These are phyloP conservation scores for Acer negundo DNA, from an alignment of 345 rosid species.

Conservation along the genomic window DNA sequence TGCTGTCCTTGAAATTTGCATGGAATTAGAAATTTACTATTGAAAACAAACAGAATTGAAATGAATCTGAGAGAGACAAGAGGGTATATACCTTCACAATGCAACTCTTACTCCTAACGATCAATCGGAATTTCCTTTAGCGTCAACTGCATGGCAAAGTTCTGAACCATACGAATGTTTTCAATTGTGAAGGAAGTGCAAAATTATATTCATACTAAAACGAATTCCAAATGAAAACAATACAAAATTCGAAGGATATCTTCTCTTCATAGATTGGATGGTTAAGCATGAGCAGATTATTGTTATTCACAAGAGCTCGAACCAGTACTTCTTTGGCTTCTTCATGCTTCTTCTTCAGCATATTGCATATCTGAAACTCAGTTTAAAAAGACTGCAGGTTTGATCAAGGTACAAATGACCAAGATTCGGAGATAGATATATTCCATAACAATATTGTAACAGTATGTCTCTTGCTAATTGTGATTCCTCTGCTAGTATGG, in stretches of 20 bases:
- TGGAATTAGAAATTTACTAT: neutral
- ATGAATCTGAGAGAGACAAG: neutral
- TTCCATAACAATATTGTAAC: neutral
- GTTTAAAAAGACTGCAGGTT: neutral
- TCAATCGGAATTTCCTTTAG: slow-evolving; percentile 33
- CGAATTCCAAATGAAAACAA: neutral
- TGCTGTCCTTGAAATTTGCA: slow-evolving; percentile 6
- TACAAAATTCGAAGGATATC: slow-evolving; percentile 64
- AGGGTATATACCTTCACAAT: neutral
- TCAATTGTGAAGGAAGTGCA: slow-evolving; percentile 48
- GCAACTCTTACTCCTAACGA: slow-evolving; percentile 10
- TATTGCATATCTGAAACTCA: slow-evolving; percentile 59
- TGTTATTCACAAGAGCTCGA: slow-evolving; percentile 81
- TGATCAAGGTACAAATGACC: neutral
- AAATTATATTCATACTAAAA: neutral
- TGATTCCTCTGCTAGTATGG: neutral
- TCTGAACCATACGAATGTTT: slow-evolving; percentile 67
- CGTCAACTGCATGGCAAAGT: slow-evolving; percentile 50
- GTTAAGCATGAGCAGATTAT: slow-evolving; percentile 76
- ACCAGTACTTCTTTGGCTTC: slow-evolving; percentile 86
- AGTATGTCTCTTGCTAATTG: neutral
- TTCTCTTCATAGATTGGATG: slow-evolving; percentile 76
- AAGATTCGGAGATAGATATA: neutral
- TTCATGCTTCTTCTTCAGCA: slow-evolving; percentile 80
- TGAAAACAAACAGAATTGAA: neutral